Evolutionary conservation across 176 grass and related monocot genomes (phyloP).

Genomic region (Carex myosuroides): DNA sequence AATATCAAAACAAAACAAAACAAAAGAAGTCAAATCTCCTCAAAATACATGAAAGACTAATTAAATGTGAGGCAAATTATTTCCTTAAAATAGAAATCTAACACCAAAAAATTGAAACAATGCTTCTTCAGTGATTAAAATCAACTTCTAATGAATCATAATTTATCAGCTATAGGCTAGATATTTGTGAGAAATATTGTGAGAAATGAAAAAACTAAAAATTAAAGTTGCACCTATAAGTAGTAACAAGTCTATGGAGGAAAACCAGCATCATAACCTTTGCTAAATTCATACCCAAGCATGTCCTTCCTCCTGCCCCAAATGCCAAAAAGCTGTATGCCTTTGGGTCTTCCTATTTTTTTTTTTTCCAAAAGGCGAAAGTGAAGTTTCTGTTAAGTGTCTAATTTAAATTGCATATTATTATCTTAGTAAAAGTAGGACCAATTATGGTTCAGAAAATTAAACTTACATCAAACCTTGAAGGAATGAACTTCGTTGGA

Average conservation of each 20-base stretch:
- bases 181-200: not conserved
- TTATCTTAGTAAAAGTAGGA: not conserved
- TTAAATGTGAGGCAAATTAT: not conserved
- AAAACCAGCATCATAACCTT: conserved; percentile 96
- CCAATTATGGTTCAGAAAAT: not conserved
- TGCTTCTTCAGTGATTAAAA: not conserved
- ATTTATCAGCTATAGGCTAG: not conserved
- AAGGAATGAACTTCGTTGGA: conserved; percentile 61
- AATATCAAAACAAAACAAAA: not conserved
- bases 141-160: not conserved
- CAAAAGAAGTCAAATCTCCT: not conserved
- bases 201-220: not conserved
- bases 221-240: conserved; percentile 35
- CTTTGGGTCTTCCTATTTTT: conserved; percentile 42
- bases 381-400: not conserved
- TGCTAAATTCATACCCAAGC: conserved; percentile 82
- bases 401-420: not conserved
- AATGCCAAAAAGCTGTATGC: conserved; percentile 68
- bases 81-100: not conserved
- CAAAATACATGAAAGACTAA: no score
- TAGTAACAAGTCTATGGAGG: conserved; percentile 65
- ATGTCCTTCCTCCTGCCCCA: conserved; percentile 68
- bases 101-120: not conserved
- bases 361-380: not conserved
- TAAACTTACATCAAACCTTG: conserved; percentile 50